Base-by-base conservation (phyloP, 148 eudicot species). In the Vaccinium myrtillus region DNA sequence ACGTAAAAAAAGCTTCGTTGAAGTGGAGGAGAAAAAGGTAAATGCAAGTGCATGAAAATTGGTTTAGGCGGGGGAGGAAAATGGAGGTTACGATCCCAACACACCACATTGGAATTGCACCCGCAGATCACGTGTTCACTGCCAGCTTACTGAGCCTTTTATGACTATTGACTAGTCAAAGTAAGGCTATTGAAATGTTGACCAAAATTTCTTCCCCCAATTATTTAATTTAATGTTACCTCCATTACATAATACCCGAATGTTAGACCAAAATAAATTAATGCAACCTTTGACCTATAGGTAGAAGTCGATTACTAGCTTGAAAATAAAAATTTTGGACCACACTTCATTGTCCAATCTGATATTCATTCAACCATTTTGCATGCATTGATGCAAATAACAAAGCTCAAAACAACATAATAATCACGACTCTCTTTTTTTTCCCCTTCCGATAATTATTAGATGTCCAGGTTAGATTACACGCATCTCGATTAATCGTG, bases 21-120 rank as follows among this genome's bases (percentile, higher is more conserved):
- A 6, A 69, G 39, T 69, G 74, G 27, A 69, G 74, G 74, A 69
- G 43, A 69, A 69, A 69, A 69, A 13, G 43, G 74, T 69, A 69
- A 69, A 27, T 13, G 39, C 39, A 30, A 69, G 19, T 12, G 16
- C 18, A 4, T 69, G 19, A 10, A 32, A 3, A 8, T 25, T 27
- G 36, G 39, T 2, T 69, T 25, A 27, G 74, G 39, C 74, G 74
- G 74, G 74, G 74, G 12, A n/a, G n/a, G n/a, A n/a, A n/a, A n/a
- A n/a, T n/a, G n/a, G n/a, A n/a, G 16, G 18, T 25, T 9, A 11
- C 74, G 39, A 69, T 69, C 74, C 74, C 74, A 69, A 69, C 74
- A 53, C 12, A 11, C 36, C 15, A 1, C 74, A 30, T 69, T 27
- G 74, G 74, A 14, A 13, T 39, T 14, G 39, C 74, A 69, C 74